Evolutionary conservation across 441 rosid genomes (phyloP), one percentile per base, ranked within the genome.

Genomic region (Pelargonium myrrhifolium): DNA sequence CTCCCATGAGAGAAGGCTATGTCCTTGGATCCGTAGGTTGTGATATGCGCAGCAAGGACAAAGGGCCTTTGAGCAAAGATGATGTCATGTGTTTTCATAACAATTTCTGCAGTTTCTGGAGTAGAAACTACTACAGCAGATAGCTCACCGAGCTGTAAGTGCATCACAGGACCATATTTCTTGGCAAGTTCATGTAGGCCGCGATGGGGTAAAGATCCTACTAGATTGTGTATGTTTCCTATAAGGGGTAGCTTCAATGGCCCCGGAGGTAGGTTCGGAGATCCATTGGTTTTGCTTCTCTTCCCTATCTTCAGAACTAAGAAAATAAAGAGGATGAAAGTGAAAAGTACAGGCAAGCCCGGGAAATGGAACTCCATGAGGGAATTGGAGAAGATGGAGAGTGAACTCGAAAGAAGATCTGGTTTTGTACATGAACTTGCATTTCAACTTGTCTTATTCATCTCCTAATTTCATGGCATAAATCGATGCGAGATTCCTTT

Each of bases 201-300:
- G 3, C 47, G 73, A 17, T 78, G 82, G 10, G 79, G 76, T 9
- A 67, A 24, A 18, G 68, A 55, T 22, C 72, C 65, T 2, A 72
- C 0, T 7, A 76, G 45, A 1, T 76, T 60, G 67, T 67, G 82
- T 65, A 76, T 0, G 24, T 71, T 79, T 42, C 79, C 79, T 9
- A 79, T 61, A 1, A 79, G 4, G 0, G 82, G 82, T 11, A 79
- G 62, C 68, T 65, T 79, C 70, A 47, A 18, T 17, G 79, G 82
- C 10, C 82, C 75, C 3, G 79, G 77, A 9, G 79, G 82, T 4
- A 67, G 61, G 5, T 47, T 68, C 49, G 37, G 39, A 47, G 11
- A 1, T 2, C n/a, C 9, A 17, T 2, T 15, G 8, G 39, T n/a
- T 21, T 21, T 9, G 40, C 6, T 42, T 31, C 1, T 62, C 18